phyloP scores from a whole-genome alignment of 164 flowering plant genomes.

The Paratinospora sagittata region DNA sequence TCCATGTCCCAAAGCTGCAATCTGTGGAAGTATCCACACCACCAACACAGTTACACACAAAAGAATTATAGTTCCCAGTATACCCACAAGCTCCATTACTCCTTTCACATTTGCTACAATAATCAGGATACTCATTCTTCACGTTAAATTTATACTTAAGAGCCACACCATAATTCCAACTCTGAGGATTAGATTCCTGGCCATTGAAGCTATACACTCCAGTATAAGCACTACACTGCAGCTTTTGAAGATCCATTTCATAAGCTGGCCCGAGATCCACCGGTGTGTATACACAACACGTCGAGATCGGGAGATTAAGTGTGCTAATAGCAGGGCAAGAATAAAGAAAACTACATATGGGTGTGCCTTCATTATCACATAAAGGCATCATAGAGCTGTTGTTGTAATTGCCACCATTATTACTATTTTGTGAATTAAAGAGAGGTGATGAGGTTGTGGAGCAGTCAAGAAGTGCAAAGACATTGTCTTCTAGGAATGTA shows the following conservation, averaged over 20 bases:
- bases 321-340: slow-evolving; percentile 45
- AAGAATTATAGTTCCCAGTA: slow-evolving; percentile 34
- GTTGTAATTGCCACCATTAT: slow-evolving; percentile 12
- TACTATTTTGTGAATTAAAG: slow-evolving; percentile 18
- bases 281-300: slow-evolving; percentile 73
- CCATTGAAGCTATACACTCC: slow-evolving; percentile 45
- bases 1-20: slow-evolving; percentile 44
- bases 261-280: slow-evolving; percentile 69
- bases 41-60: slow-evolving; percentile 50
- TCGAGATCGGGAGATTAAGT: slow-evolving; percentile 41
- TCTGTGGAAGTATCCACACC: slow-evolving; percentile 48
- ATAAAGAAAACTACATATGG: slow-evolving; percentile 50
- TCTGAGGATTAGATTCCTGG: slow-evolving; percentile 38
- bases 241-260: slow-evolving; percentile 54
- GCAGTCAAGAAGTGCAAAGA: slow-evolving; percentile 65
- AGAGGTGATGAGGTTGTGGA: slow-evolving; percentile 46
- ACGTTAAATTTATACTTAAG: slow-evolving; percentile 58
- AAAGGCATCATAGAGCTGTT: slow-evolving; percentile 26
- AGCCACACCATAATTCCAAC: slow-evolving; percentile 64
- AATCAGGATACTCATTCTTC: slow-evolving; percentile 41
- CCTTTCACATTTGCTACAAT: slow-evolving; percentile 49
- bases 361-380: slow-evolving; percentile 38
- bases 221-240: slow-evolving; percentile 51
- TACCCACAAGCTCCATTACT: slow-evolving; percentile 66
- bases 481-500: slow-evolving; percentile 40